Evolutionary conservation across 2,329 filamentous ascomycete genomes (phyloP).

Genomic region (Fusarium sp.): DNA sequence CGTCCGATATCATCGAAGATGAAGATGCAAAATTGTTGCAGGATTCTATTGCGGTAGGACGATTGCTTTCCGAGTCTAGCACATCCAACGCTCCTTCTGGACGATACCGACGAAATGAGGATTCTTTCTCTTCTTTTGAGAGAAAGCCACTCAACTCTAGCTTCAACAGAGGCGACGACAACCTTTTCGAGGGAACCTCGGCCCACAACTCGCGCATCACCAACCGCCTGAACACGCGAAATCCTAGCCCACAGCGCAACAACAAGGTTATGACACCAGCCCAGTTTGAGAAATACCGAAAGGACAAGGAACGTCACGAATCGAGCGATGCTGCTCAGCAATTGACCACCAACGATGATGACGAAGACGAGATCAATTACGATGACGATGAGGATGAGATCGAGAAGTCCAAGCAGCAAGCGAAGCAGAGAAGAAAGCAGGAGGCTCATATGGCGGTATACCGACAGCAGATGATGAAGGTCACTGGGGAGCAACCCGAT

Average conservation of each 20-base stretch:
- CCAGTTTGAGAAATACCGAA: slow-evolving; percentile 84
- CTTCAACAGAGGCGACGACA: slow-evolving; percentile 62
- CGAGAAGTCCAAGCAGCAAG: slow-evolving; percentile 78
- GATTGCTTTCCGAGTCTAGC: slow-evolving; percentile 54
- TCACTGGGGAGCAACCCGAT: slow-evolving; percentile 74
- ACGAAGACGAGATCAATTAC: slow-evolving; percentile 70
- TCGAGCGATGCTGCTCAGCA: slow-evolving; percentile 55
- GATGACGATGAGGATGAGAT: slow-evolving; percentile 82
- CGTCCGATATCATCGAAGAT: slow-evolving; percentile 58
- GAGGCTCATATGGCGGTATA: slow-evolving; percentile 92
- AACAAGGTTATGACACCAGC: slow-evolving; percentile 91
- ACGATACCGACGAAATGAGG: slow-evolving; percentile 56
- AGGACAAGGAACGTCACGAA: slow-evolving; percentile 74
- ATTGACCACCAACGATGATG: slow-evolving; percentile 66
- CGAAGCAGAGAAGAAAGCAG: slow-evolving; percentile 84
- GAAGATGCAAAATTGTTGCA: slow-evolving; percentile 65
- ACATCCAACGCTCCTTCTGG: slow-evolving; percentile 30
- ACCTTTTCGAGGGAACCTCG: slow-evolving; percentile 64
- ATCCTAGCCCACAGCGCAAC: slow-evolving; percentile 60
- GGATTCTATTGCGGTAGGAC: slow-evolving; percentile 63
- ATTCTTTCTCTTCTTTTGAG: slow-evolving; percentile 51
- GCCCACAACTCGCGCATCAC: slow-evolving; percentile 53
- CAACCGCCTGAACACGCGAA: slow-evolving; percentile 51
- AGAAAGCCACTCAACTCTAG: slow-evolving; percentile 46
- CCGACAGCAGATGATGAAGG: slow-evolving; percentile 96